Evolutionary conservation across 805 yeast genomes (phyloP).

Genomic region (Vanderwaltozyma yarrowii): DNA sequence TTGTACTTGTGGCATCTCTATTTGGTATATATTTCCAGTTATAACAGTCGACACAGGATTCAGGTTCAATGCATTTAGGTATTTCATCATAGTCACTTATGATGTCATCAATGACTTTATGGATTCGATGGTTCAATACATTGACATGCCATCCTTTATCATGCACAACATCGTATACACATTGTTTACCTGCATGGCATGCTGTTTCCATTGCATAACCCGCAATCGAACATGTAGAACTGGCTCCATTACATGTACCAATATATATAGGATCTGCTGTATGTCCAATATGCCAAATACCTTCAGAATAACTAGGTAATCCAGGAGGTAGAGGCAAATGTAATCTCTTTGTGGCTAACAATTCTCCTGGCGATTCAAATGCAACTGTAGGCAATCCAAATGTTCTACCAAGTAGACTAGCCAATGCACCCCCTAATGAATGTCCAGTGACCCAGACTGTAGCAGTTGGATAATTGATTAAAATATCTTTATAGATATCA

Average conservation of each 20-base stretch:
- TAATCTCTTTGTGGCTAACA: slow-evolving; percentile 68
- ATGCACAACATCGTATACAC: slow-evolving; percentile 80
- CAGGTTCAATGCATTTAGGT: slow-evolving; percentile 61
- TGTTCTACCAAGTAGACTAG: slow-evolving; percentile 75
- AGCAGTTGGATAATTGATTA: slow-evolving; percentile 52
- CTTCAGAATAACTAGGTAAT: slow-evolving; percentile 61
- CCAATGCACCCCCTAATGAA: slow-evolving; percentile 84
- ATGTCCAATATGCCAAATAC: slow-evolving; percentile 92
- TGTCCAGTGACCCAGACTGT: slow-evolving; percentile 91
- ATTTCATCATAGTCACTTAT: slow-evolving; percentile 63
- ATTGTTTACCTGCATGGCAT: slow-evolving; percentile 83
- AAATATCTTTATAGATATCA: slow-evolving; percentile 67
- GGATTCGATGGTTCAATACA: slow-evolving; percentile 79
- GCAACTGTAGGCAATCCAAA: slow-evolving; percentile 85
- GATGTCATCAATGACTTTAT: slow-evolving; percentile 78
- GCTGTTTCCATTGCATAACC: slow-evolving; percentile 97
- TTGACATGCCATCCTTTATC: slow-evolving; percentile 90
- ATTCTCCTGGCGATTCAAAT: slow-evolving; percentile 90
- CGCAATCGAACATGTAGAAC: slow-evolving; percentile 77
- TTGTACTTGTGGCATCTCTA: slow-evolving; percentile 10
- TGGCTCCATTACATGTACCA: slow-evolving; percentile 95
- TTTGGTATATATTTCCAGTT: slow-evolving; percentile 71
- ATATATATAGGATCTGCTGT: slow-evolving; percentile 94
- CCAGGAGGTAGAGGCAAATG: slow-evolving; percentile 95
- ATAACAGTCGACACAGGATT: slow-evolving; percentile 83